Conservation (phyloP, 192 early-diverging fungal genomes). For the Mortierella antarctica region DNA sequence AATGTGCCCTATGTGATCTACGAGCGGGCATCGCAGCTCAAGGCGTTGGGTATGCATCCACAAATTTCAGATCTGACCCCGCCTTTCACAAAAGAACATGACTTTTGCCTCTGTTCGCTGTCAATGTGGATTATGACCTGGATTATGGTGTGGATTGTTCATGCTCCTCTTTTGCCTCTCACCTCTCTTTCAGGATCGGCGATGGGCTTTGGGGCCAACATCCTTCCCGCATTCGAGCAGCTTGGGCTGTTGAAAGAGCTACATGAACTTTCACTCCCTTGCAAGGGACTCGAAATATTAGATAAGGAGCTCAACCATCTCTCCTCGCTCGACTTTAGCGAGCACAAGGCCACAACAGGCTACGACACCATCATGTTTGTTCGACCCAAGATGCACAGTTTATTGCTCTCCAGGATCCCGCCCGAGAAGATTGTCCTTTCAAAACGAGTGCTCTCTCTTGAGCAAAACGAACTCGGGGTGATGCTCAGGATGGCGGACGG, state of each 20-base stretch:
- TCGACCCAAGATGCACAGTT: constrained; percentile 8
- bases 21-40: constrained; percentile 15
- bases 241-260: constrained; percentile 6
- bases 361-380: constrained; percentile 9
- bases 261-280: neutral
- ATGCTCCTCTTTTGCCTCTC: neutral
- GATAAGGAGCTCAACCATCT: neutral
- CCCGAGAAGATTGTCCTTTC: constrained; percentile 10
- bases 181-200: neutral
- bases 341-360: constrained; percentile 1
- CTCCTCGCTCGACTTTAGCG: neutral
- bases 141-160: neutral
- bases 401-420: constrained; percentile 10
- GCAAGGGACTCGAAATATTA: neutral
- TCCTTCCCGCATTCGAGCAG: constrained; percentile 13
- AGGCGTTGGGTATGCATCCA: constrained; percentile 4
- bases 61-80: neutral
- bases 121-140: neutral
- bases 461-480: constrained; percentile 4
- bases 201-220: constrained; percentile 19
- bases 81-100: neutral
- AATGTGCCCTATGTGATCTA: constrained; percentile 17
- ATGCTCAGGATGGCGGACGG: constrained; percentile 8
- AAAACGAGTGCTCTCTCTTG: constrained; percentile 3
- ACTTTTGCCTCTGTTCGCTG: neutral